phyloP scores from a whole-genome alignment of 352 stramenopile species.

The Pythium dissotocum region DNA sequence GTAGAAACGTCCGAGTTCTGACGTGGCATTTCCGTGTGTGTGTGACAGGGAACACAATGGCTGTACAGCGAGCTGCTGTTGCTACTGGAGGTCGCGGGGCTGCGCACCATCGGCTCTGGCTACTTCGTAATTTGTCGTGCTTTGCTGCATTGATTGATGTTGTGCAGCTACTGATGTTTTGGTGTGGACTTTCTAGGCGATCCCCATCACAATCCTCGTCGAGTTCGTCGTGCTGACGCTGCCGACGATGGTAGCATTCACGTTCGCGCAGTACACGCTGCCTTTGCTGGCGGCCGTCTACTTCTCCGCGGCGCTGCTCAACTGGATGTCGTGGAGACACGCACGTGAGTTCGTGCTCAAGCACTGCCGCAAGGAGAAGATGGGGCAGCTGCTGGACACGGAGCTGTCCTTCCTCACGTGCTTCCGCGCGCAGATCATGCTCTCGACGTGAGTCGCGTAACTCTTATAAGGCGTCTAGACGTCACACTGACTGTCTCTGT shows the following conservation, averaged over 20 bases:
- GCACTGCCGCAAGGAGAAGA: conserved; percentile 81
- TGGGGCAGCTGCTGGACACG: conserved; percentile 70
- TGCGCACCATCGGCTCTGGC: conserved; percentile 50
- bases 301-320: conserved; percentile 46
- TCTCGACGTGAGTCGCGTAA: conserved; percentile 58
- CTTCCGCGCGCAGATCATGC: conserved; percentile 82
- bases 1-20: background rate
- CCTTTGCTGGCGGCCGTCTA: conserved; percentile 66
- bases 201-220: conserved; percentile 55
- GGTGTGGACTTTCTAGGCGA: conserved; percentile 32
- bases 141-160: background rate
- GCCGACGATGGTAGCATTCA: conserved; percentile 76
- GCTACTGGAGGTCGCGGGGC: conserved; percentile 65
- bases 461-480: no score
- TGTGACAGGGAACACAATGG: conserved; percentile 62
- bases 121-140: conserved; percentile 40
- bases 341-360: conserved; percentile 74
- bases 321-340: conserved; percentile 67
- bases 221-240: conserved; percentile 72
- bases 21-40: background rate
- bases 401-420: conserved; percentile 80
- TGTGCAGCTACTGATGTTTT: background rate
- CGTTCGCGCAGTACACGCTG: conserved; percentile 55
- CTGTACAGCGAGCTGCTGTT: conserved; percentile 84
- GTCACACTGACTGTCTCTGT: no score